phyloP scores from a whole-genome alignment of 257 asterid genomes.

The Solanum sejunctum region DNA sequence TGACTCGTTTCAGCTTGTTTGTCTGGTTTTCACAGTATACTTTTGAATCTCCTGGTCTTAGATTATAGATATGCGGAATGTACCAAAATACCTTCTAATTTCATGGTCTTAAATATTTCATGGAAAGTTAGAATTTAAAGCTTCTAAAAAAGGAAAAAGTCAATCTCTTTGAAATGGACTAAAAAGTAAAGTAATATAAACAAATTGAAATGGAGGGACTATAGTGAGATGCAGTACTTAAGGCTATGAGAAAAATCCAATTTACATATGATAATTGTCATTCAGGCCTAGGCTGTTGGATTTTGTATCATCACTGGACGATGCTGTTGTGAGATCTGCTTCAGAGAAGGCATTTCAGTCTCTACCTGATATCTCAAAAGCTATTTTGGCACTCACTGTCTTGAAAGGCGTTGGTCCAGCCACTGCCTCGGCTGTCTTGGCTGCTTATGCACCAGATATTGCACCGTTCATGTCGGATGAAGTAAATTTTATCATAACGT shows the following conservation, averaged over 20 bases:
- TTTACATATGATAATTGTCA: background rate
- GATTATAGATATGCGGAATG: background rate
- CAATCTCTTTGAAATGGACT: background rate
- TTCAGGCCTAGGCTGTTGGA: conserved; percentile 50
- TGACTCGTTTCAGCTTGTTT: background rate
- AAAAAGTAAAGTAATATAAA: background rate
- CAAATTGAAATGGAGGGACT: background rate
- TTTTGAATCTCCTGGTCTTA: background rate
- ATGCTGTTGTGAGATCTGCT: conserved; percentile 48
- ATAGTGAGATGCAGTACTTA: background rate
- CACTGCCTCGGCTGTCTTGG: conserved; percentile 85
- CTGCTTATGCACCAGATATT: conserved; percentile 71
- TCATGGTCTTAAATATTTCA: background rate
- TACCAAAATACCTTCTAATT: background rate
- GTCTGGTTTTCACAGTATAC: background rate
- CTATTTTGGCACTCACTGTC: conserved; percentile 51
- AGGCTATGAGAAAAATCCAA: background rate
- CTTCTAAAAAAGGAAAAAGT: background rate
- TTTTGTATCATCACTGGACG: conserved; percentile 49
- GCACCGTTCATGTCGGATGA: conserved; percentile 95
- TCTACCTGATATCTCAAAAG: conserved; percentile 53
- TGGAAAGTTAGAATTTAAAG: background rate
- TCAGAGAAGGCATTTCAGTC: conserved; percentile 62
- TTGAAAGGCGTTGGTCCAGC: conserved; percentile 94
- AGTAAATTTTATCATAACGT: conserved; percentile 14